These are phyloP conservation scores for Pyrrhoderma lamaoense DNA, from an alignment of 1,284 basidiomycete genomes.

Conservation along the genomic window DNA sequence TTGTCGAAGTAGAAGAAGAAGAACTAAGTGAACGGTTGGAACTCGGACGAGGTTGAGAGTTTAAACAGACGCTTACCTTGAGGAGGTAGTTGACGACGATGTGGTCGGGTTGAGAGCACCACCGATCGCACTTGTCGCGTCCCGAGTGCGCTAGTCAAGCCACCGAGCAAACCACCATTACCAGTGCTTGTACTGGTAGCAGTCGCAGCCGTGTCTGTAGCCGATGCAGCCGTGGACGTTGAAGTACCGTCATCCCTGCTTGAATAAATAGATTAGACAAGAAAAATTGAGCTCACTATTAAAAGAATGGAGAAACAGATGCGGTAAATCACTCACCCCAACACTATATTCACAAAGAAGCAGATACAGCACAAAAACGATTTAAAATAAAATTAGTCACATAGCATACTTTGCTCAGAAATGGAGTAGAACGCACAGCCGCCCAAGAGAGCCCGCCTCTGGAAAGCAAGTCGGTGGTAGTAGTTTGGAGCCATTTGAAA, in stretches of 20 bases:
- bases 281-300: too few species aligned
- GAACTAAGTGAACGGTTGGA: slow-evolving; percentile 3
- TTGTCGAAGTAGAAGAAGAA: slow-evolving; percentile 1
- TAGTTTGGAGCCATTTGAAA: not conserved
- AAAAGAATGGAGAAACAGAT: too few species aligned
- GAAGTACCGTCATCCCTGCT: slow-evolving; percentile 4
- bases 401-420: not conserved
- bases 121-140: slow-evolving; percentile 11
- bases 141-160: slow-evolving; percentile 10
- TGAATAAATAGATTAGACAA: not conserved
- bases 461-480: slow-evolving; percentile 6
- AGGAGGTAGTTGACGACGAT: not conserved
- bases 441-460: slow-evolving; percentile 15
- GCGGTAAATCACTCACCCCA: slow-evolving; percentile 6
- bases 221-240: not conserved
- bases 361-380: slow-evolving; percentile 10
- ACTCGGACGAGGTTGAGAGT: not conserved
- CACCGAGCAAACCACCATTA: slow-evolving; percentile 5
- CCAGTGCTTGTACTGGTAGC: slow-evolving; percentile 1
- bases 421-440: slow-evolving; percentile 10
- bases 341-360: slow-evolving; percentile 1
- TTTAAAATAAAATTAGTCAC: not conserved
- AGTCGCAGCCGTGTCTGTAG: not conserved
- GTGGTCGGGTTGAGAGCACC: slow-evolving; percentile 7
- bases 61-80: slow-evolving; percentile 2